A percentile compares a stretch with the other conserved stretches of the same genome.
phyloP scores from a whole-genome alignment of 352 stramenopile genomes.

The Achlya hypogyna region DNA sequence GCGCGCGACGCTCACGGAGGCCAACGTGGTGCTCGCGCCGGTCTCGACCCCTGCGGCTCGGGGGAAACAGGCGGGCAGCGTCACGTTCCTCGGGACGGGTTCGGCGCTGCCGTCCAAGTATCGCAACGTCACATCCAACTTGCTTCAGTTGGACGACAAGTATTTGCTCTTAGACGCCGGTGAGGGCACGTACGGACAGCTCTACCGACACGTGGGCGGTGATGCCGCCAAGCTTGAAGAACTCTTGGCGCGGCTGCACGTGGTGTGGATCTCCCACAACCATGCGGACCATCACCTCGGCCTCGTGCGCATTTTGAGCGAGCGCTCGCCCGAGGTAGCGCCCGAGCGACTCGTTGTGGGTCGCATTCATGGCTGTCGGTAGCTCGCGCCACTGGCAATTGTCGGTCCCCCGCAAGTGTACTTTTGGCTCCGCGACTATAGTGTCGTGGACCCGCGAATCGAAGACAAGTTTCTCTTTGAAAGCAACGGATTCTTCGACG shows the following conservation, averaged over 20 bases:
- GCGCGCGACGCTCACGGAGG: neutral
- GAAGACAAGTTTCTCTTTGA: constrained; percentile 81
- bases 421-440: constrained; percentile 90
- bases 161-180: constrained; percentile 91
- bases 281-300: constrained; percentile 97
- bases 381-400: constrained; percentile 67
- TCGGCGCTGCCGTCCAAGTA: constrained; percentile 97
- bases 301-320: constrained; percentile 82
- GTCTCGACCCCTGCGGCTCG: neutral
- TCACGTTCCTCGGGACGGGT: constrained; percentile 95
- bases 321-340: constrained; percentile 30
- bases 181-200: constrained; percentile 93
- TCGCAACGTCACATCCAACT: constrained; percentile 95
- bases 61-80: constrained; percentile 25
- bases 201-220: constrained; percentile 57
- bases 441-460: constrained; percentile 62
- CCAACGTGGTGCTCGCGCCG: neutral
- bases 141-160: constrained; percentile 52
- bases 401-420: constrained; percentile 87
- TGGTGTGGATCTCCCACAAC: constrained; percentile 96
- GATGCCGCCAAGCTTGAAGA: constrained; percentile 32
- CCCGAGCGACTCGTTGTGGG: neutral
- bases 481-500: constrained; percentile 80
- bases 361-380: neutral
- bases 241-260: constrained; percentile 70